Conservation (phyloP, 2,329 filamentous ascomycete genomes). For the Fusarium luffae region DNA sequence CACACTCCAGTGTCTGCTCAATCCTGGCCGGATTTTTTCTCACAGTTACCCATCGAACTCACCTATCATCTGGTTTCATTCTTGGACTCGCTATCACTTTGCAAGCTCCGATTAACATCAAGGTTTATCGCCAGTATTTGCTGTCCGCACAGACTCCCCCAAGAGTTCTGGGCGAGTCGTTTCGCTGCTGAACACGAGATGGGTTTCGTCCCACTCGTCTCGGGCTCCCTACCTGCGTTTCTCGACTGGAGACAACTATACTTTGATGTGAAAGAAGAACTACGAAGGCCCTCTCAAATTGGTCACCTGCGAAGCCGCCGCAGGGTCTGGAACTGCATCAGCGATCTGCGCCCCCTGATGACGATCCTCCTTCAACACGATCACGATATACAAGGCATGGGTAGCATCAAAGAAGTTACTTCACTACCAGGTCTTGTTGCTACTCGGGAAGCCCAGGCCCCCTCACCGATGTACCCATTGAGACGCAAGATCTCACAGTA, state of each 20-base stretch:
- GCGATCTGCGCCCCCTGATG: neutral
- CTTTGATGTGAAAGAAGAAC: neutral
- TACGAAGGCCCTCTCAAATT: neutral
- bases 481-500: neutral
- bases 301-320: neutral
- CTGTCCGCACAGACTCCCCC: neutral
- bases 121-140: neutral
- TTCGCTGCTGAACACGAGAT: slow-evolving; percentile 9
- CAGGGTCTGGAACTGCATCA: neutral
- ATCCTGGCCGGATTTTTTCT: neutral
- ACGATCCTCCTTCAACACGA: neutral
- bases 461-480: neutral
- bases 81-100: neutral
- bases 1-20: neutral
- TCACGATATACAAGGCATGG: fast-evolving
- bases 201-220: neutral
- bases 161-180: slow-evolving; percentile 25
- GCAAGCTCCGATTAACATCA: slow-evolving; percentile 10
- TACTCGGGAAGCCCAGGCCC: neutral
- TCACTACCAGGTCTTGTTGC: neutral
- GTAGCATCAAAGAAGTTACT: fast-evolving
- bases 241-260: slow-evolving; percentile 7
- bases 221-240: fast-evolving
- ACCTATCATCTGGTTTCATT: neutral
- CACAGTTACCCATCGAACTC: neutral